Evolutionary conservation across 2,329 filamentous ascomycete genomes (phyloP).

Genomic region (Mycosphaerelloides madeirae): DNA sequence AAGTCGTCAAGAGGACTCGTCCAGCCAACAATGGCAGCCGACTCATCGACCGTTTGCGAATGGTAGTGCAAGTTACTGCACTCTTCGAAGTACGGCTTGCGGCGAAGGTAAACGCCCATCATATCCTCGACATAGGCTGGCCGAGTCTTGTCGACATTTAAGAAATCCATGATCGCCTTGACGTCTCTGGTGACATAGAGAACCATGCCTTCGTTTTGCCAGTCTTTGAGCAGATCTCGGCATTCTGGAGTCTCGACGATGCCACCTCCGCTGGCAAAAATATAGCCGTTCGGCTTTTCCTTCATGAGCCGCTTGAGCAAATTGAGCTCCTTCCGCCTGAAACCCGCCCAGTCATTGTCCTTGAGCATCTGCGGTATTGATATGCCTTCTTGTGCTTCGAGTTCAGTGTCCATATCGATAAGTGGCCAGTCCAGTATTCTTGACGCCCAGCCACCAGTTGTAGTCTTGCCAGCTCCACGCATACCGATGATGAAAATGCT

Average conservation of each 20-base stretch:
- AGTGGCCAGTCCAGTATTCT: constrained; percentile 70
- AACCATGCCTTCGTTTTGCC: constrained; percentile 77
- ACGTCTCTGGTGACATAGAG: constrained; percentile 84
- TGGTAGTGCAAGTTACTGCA: constrained; percentile 95
- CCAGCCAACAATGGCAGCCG: constrained; percentile 29
- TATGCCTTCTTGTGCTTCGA: constrained; percentile 68
- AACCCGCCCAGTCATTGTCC: constrained; percentile 77
- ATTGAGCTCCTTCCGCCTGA: constrained; percentile 72
- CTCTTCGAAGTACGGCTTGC: constrained; percentile 83
- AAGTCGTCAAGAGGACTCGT: constrained; percentile 56
- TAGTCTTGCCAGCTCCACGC: constrained; percentile 95
- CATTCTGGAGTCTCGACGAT: constrained; percentile 82
- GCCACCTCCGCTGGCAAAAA: constrained; percentile 92
- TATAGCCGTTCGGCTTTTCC: constrained; percentile 67
- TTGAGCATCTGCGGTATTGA: constrained; percentile 84
- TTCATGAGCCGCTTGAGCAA: constrained; percentile 69
- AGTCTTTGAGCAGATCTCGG: constrained; percentile 67
- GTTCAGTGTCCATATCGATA: constrained; percentile 80
- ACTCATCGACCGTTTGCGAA: constrained; percentile 60
- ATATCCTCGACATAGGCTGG: constrained; percentile 93
- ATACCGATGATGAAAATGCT: constrained; percentile 96
- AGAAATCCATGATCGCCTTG: constrained; percentile 79
- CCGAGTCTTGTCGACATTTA: constrained; percentile 81
- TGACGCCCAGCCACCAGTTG: constrained; percentile 80
- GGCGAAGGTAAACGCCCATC: constrained; percentile 80